Conservation (phyloP, 345 rosid genomes). For the Gossypium anomalum region DNA sequence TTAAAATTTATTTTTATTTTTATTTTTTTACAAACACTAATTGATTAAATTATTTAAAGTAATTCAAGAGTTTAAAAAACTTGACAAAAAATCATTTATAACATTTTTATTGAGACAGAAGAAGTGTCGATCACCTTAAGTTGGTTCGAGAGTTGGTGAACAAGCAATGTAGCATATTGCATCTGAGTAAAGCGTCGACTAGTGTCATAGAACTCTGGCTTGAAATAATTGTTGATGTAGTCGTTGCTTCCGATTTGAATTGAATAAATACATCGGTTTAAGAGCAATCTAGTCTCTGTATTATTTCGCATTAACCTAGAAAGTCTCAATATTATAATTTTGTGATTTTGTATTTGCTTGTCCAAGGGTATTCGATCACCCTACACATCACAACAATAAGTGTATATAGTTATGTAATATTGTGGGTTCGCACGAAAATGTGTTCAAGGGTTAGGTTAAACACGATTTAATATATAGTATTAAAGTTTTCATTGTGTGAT, state of each 20-base stretch:
- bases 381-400: neutral
- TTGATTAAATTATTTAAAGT: no score
- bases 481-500: no score
- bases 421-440: no score
- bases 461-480: no score
- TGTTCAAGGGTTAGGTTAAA: no score
- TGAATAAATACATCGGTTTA: conserved; percentile 37
- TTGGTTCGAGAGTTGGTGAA: neutral
- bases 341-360: conserved; percentile 38
- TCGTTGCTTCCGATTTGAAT: conserved; percentile 47
- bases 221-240: conserved; percentile 51
- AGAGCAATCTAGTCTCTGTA: conserved; percentile 4
- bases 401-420: no score
- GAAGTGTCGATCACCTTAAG: neutral
- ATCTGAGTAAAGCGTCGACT: neutral
- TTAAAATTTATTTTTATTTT: no score
- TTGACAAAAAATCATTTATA: no score
- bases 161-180: neutral
- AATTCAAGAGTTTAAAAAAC: no score
- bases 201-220: conserved; percentile 15
- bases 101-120: no score
- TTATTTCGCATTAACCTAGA: neutral
- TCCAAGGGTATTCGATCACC: conserved; percentile 34
- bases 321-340: conserved; percentile 15
- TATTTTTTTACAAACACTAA: no score